phyloP scores from a whole-genome alignment of 2,329 filamentous ascomycete species.

The Akanthomyces uredinophilus region DNA sequence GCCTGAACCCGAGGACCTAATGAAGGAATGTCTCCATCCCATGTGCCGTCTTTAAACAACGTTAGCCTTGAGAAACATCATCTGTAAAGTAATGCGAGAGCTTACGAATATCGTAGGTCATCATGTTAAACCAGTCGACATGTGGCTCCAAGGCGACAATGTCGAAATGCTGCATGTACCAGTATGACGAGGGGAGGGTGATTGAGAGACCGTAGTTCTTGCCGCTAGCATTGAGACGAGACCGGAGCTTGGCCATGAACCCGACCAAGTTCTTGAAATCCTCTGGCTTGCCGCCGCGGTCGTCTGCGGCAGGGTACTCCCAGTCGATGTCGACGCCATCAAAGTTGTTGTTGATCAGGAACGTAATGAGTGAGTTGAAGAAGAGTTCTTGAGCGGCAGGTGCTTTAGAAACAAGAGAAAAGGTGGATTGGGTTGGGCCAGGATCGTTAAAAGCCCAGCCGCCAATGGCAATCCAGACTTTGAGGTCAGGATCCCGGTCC shows the following conservation, averaged over 20 bases:
- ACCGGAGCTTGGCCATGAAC: slow-evolving; percentile 16
- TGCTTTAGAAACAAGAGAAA: neutral
- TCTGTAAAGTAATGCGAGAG: neutral
- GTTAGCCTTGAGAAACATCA: neutral
- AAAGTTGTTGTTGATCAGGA: slow-evolving; percentile 26
- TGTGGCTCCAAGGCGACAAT: slow-evolving; percentile 18
- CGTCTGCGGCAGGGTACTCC: slow-evolving; percentile 27
- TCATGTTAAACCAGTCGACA: slow-evolving; percentile 39
- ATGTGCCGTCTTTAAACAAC: slow-evolving; percentile 31
- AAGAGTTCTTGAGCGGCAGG: neutral
- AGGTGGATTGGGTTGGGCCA: slow-evolving; percentile 22
- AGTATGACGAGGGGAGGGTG: slow-evolving; percentile 24
- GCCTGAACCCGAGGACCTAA: slow-evolving; percentile 25
- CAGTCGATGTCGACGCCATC: slow-evolving; percentile 12
- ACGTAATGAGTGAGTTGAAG: slow-evolving; percentile 15
- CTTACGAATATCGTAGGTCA: slow-evolving; percentile 37
- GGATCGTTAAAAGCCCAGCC: slow-evolving; percentile 36
- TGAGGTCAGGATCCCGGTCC: slow-evolving; percentile 20
- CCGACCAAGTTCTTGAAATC: slow-evolving; percentile 23
- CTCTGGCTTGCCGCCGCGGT: slow-evolving; percentile 22
- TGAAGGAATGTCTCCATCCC: slow-evolving; percentile 26
- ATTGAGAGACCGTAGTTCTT: slow-evolving; percentile 20
- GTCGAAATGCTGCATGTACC: slow-evolving; percentile 26
- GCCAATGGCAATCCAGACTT: slow-evolving; percentile 30
- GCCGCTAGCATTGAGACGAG: slow-evolving; percentile 13